Percentiles rank a stretch among this genome's conserved stretches.
phyloP scores from a whole-genome alignment of 2,329 filamentous ascomycete genomes.

The Thelonectria rubi region DNA sequence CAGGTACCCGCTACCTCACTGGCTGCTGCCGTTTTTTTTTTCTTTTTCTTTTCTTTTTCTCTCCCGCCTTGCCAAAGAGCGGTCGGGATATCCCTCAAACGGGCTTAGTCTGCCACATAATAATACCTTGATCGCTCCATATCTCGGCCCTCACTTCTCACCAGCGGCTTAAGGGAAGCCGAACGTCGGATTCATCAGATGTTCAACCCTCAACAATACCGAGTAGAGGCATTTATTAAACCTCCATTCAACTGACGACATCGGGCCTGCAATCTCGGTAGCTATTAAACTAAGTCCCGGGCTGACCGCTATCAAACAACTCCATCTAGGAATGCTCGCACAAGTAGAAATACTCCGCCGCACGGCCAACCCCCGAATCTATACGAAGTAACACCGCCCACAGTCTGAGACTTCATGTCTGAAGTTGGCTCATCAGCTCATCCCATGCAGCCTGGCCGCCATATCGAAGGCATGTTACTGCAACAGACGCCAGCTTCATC shows the following conservation, averaged over 20 bases:
- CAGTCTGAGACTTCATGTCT: slow-evolving; percentile 20
- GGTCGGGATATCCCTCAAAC: not conserved
- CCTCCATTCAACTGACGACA: not conserved
- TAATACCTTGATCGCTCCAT: not conserved
- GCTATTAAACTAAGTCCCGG: not conserved
- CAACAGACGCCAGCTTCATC: slow-evolving; percentile 37
- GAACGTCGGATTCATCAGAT: not conserved
- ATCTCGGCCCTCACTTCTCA: not conserved
- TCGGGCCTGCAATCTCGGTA: not conserved
- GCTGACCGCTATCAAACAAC: not conserved
- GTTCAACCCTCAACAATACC: not conserved
- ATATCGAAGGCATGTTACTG: slow-evolving; percentile 29
- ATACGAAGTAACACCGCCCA: slow-evolving; percentile 16
- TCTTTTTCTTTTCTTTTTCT: not conserved
- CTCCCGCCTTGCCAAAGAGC: not conserved
- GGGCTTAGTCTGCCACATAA: not conserved
- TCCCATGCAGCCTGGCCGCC: slow-evolving; percentile 30
- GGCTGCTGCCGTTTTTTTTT: not conserved
- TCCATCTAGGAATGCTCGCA: not conserved
- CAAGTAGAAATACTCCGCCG: not conserved
- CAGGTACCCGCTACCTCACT: slow-evolving; percentile 15
- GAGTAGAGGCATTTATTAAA: not conserved
- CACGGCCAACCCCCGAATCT: not conserved
- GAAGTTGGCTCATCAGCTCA: slow-evolving; percentile 28
- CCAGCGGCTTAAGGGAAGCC: not conserved